Evolutionary conservation across 805 yeast species (phyloP).

Genomic region (Saturnispora galanensis): DNA sequence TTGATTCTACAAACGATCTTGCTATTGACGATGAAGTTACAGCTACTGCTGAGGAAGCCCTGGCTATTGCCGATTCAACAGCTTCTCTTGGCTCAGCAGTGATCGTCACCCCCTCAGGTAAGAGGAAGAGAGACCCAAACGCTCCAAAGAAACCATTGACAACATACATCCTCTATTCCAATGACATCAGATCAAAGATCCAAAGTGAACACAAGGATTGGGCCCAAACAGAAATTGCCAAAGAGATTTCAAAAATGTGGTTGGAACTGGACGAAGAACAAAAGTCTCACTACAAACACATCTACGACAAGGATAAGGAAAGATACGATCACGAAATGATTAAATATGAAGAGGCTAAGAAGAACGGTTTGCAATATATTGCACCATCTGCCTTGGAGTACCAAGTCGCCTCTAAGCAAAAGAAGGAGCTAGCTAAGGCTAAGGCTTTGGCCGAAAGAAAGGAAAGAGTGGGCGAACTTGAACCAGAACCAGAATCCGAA

Average conservation of each 20-base stretch:
- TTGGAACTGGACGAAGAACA: constrained; percentile 56
- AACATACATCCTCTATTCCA: constrained; percentile 70
- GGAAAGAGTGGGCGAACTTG: constrained; percentile 1
- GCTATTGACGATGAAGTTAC: neutral
- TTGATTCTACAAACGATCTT: constrained; percentile 30
- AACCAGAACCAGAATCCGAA: neutral
- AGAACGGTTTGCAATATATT: constrained; percentile 21
- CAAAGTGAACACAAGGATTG: constrained; percentile 65
- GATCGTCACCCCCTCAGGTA: constrained; percentile 5
- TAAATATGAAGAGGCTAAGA: constrained; percentile 23
- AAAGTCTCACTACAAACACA: constrained; percentile 61
- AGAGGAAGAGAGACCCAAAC: constrained; percentile 61
- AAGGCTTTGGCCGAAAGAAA: constrained; percentile 1
- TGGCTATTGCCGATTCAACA: constrained; percentile 15
- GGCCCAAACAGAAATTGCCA: constrained; percentile 69
- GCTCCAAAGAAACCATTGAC: constrained; percentile 95
- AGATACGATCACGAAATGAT: constrained; percentile 25
- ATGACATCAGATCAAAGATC: constrained; percentile 60
- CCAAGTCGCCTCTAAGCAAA: constrained; percentile 4
- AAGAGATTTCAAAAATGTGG: constrained; percentile 75
- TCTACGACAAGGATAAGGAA: constrained; percentile 38
- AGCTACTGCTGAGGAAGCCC: constrained; percentile 1
- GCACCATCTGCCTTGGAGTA: constrained; percentile 16
- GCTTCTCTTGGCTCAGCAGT: neutral
- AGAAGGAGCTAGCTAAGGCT: constrained; percentile 6